phyloP scores from a whole-genome alignment of 371 early-diverging fungal species.

The Nematocida homosporus region DNA sequence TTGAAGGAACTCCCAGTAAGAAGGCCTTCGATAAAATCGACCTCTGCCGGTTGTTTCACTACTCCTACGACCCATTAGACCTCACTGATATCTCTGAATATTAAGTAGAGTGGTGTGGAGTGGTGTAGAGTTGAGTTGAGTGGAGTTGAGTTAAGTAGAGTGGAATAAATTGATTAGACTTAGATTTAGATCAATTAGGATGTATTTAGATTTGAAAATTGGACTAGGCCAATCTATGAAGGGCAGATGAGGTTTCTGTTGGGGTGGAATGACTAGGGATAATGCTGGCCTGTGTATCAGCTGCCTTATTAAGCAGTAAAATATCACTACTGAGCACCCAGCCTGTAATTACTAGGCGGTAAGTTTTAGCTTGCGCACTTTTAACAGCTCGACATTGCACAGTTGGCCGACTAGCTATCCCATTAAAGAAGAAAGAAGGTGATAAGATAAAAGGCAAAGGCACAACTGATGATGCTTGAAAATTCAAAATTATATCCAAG shows the following conservation, averaged over 20 bases:
- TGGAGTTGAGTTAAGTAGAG: too few species aligned
- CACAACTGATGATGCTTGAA: conserved; percentile 12
- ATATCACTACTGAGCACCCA: conserved; percentile 7
- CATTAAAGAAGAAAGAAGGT: conserved; percentile 18
- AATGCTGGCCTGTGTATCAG: too few species aligned
- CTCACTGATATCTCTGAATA: conserved; percentile 26
- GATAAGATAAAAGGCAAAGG: conserved; percentile 43
- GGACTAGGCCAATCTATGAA: too few species aligned
- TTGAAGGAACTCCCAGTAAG: neutral
- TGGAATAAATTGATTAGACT: too few species aligned
- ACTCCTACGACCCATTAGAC: conserved; percentile 39
- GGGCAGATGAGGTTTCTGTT: too few species aligned
- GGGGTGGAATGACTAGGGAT: too few species aligned
- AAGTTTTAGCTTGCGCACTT: neutral
- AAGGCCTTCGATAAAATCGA: conserved; percentile 50
- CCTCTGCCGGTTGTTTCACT: conserved; percentile 52
- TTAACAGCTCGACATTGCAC: neutral
- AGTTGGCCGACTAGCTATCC: conserved; percentile 21
- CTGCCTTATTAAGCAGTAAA: neutral
- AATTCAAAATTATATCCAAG: conserved; percentile 36
- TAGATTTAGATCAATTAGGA: too few species aligned
- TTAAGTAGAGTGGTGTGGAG: neutral
- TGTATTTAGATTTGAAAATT: neutral
- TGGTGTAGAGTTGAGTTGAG: neutral
- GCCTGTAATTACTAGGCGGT: neutral